phyloP scores from a whole-genome alignment of 129 eudicot species.

The Dittrichia graveolens region DNA sequence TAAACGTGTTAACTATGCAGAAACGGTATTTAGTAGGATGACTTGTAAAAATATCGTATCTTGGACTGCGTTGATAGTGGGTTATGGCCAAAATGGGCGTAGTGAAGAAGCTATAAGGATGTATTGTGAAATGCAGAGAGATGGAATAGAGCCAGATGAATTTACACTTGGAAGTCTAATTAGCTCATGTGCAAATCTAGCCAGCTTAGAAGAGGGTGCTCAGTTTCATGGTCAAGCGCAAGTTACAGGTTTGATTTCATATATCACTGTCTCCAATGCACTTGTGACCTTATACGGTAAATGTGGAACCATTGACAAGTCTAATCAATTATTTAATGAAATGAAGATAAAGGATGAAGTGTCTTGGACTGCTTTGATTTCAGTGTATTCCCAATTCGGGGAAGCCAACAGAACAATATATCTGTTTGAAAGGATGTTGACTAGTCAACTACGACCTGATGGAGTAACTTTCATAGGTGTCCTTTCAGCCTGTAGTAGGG shows the following conservation, averaged over 20 bases:
- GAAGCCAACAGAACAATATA: slow-evolving; percentile 74
- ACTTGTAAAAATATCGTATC: slow-evolving; percentile 65
- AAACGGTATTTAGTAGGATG: slow-evolving; percentile 68
- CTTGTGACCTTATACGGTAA: slow-evolving; percentile 80
- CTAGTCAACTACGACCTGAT: slow-evolving; percentile 62
- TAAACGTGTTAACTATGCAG: slow-evolving; percentile 58
- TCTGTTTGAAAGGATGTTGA: slow-evolving; percentile 74
- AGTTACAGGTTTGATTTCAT: slow-evolving; percentile 72
- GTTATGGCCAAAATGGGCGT: slow-evolving; percentile 82
- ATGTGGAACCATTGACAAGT: slow-evolving; percentile 80
- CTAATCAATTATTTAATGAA: slow-evolving; percentile 64
- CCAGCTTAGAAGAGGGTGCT: slow-evolving; percentile 88
- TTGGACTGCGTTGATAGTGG: slow-evolving; percentile 93
- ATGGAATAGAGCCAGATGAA: slow-evolving; percentile 66
- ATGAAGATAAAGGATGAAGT: slow-evolving; percentile 71
- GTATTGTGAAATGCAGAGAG: slow-evolving; percentile 70
- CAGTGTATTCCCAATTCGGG: slow-evolving; percentile 88
- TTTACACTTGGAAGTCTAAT: slow-evolving; percentile 81
- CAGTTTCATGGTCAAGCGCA: slow-evolving; percentile 82
- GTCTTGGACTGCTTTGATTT: slow-evolving; percentile 78
- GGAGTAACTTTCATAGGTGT: slow-evolving; percentile 66
- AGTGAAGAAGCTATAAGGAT: slow-evolving; percentile 75
- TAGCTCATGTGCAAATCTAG: slow-evolving; percentile 87
- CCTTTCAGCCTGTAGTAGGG: slow-evolving; percentile 85
- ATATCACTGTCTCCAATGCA: slow-evolving; percentile 76